Percentiles rank a stretch among this genome's conserved stretches.
phyloP scores from a whole-genome alignment of 2,329 filamentous ascomycete species.

The Colletotrichum cereale region DNA sequence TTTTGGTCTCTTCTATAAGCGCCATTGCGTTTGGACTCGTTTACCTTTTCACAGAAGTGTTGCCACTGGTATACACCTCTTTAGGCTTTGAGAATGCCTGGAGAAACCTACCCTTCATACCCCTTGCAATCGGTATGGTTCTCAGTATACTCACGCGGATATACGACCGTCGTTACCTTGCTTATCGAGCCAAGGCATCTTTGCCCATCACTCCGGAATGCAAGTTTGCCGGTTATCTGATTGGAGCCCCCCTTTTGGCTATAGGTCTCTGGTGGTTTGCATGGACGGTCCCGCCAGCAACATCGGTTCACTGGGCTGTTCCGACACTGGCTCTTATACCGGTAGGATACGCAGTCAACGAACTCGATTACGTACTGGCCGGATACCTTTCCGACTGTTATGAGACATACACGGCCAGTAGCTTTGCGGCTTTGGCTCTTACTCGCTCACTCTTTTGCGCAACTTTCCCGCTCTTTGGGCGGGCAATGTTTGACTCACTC shows the following conservation, averaged over 20 bases:
- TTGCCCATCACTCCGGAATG: constrained; percentile 34
- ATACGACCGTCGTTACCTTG: not conserved
- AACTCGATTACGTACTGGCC: constrained; percentile 48
- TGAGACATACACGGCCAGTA: constrained; percentile 13
- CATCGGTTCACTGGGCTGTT: constrained; percentile 52
- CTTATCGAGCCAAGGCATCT: not conserved
- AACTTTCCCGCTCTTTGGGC: constrained; percentile 11
- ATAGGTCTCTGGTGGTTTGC: constrained; percentile 59
- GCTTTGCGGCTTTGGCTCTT: constrained; percentile 7
- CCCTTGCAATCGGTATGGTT: constrained; percentile 9
- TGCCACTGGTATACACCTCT: constrained; percentile 4
- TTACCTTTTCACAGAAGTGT: constrained; percentile 24
- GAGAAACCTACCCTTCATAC: constrained; percentile 11
- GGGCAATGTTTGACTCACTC: not conserved
- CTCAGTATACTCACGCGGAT: constrained; percentile 7
- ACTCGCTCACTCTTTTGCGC: constrained; percentile 6
- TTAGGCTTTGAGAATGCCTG: constrained; percentile 5
- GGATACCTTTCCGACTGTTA: constrained; percentile 31
- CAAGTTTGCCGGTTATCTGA: constrained; percentile 50
- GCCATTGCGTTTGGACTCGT: constrained; percentile 19
- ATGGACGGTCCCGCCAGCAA: constrained; percentile 59
- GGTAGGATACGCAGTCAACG: constrained; percentile 62
- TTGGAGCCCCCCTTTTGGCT: constrained; percentile 57
- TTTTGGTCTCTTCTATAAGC: constrained; percentile 6
- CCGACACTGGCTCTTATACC: constrained; percentile 55